Percentiles rank a stretch among this genome's conserved stretches.
Conservation (phyloP, 176 grass and related monocot genomes). For the Secale cereale region DNA sequence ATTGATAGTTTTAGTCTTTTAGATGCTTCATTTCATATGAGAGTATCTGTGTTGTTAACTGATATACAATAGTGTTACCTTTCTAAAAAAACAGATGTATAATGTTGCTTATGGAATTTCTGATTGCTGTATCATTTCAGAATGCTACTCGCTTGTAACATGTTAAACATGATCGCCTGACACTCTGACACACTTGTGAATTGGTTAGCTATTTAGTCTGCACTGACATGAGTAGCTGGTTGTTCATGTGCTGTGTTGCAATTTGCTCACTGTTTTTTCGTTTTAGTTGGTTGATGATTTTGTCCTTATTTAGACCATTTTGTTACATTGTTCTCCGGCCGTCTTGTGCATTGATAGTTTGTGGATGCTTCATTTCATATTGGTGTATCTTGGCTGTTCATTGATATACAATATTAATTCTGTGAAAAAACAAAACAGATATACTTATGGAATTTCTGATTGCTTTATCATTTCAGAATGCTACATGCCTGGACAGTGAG, state of each 20-base stretch:
- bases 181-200: background rate
- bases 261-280: background rate
- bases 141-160: conserved; percentile 37
- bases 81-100: background rate
- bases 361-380: background rate
- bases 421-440: background rate
- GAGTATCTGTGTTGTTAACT: background rate
- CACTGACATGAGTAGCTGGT: background rate
- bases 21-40: background rate
- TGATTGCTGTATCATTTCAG: conserved; percentile 29
- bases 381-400: background rate
- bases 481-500: conserved; percentile 55
- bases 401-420: background rate
- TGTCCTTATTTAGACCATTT: background rate
- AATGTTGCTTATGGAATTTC: background rate
- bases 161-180: background rate
- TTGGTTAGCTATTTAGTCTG: background rate
- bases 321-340: background rate
- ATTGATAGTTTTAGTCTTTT: background rate
- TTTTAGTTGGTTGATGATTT: background rate
- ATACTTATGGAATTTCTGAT: background rate
- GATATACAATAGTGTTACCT: background rate
- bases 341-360: background rate
- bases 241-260: background rate
- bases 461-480: conserved; percentile 44